Percentiles rank a stretch among this genome's conserved stretches.
Conservation (phyloP, 768 basidiomycete species). For the Phylloporus arenicola region DNA sequence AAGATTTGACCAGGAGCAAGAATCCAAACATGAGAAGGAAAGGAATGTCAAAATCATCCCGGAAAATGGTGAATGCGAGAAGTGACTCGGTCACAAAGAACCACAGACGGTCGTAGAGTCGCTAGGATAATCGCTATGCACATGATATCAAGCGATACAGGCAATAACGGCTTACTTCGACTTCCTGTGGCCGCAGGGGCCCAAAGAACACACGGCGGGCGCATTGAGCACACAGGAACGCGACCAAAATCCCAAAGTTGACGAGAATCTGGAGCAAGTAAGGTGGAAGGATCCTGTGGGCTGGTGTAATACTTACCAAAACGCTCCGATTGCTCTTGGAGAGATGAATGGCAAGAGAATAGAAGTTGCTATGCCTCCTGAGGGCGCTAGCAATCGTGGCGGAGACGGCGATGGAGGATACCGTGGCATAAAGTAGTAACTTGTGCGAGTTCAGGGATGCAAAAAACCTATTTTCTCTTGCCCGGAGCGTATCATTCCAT, state of each 20-base stretch:
- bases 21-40: constrained; percentile 95
- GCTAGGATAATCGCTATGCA: constrained; percentile 42
- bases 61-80: constrained; percentile 94
- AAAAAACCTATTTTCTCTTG: constrained; percentile 46
- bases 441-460: constrained; percentile 54
- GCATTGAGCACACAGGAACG: constrained; percentile 68
- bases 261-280: constrained; percentile 62
- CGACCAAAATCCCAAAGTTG: constrained; percentile 81
- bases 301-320: constrained; percentile 50
- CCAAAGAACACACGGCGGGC: constrained; percentile 92
- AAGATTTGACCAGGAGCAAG: constrained; percentile 90
- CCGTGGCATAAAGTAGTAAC: constrained; percentile 59
- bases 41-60: constrained; percentile 89
- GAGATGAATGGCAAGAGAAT: constrained; percentile 88
- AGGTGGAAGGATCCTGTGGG: background rate
- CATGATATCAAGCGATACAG: background rate
- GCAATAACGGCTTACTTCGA: constrained; percentile 61
- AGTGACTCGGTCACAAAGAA: constrained; percentile 97
- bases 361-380: constrained; percentile 85
- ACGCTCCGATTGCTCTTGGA: constrained; percentile 90
- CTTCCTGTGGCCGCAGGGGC: constrained; percentile 74
- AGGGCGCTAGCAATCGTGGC: constrained; percentile 77
- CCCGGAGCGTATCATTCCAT: constrained; percentile 44
- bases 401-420: constrained; percentile 65
- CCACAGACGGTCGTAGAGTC: constrained; percentile 94